Evolutionary conservation across 148 eudicot species (phyloP), one percentile per base, ranked within the genome.

Genomic region (Chenopodium formosanum): DNA sequence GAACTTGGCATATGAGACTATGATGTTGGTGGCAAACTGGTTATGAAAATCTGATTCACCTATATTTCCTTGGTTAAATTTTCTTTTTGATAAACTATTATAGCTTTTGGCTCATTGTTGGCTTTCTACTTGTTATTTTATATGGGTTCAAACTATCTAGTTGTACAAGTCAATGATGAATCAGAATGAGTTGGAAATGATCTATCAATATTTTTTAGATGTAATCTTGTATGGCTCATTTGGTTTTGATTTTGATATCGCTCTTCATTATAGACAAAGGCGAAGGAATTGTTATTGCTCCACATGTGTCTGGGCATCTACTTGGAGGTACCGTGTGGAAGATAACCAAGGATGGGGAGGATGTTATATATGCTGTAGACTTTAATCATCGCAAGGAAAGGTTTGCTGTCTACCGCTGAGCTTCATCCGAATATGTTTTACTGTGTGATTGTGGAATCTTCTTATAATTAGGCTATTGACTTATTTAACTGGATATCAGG

Each of bases 311-410:
- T 83, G 99, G 99, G 65, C 99, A 94, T 85, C 89, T 96, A 78
- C 84, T 96, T 87, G 99, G 99, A 81, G 98, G 99, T 78, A 92
- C 99, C 37, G 85, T 94, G 72, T 96, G 99, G 99, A 92, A 90
- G 84, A 90, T 96, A 79, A 92, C 98, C 74, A 96, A 96, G 84
- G 99, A 94, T 83, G 99, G 99, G 52, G 98, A 96, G 81, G 99
- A 96, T 87, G 90, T 96, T 70, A 89, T 96, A 74, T 96, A 96
- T 85, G 99, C 97, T 78, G 98, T 96, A 75, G 99, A 96, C 87
- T 96, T 96, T 82, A 94, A 96, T 85, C 99, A 96, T 85, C 94
- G 99, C 68, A 96, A 94, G 88, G 99, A 96, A 86, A 96, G 97
- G 99, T 94, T 23, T 73, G 79, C 78, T 66, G 64, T 62, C 50